Evolutionary conservation across 257 asterid species (phyloP).

Genomic region (Fraxinus anomala): DNA sequence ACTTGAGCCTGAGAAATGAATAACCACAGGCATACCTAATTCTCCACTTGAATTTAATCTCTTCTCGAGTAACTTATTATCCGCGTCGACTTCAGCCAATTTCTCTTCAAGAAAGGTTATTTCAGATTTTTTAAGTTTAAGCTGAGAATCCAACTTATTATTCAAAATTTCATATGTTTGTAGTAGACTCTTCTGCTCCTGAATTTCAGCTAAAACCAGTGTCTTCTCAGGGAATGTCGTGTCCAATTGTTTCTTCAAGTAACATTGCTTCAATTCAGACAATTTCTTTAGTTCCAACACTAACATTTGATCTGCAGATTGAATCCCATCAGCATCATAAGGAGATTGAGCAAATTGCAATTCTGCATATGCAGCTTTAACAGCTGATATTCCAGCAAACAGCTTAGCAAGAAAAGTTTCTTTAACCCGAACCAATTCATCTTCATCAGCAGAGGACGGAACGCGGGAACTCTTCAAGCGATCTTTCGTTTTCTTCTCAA

Average conservation of each 20-base stretch:
- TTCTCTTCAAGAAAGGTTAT: constrained; percentile 72
- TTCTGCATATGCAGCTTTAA: constrained; percentile 81
- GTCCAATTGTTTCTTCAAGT: constrained; percentile 51
- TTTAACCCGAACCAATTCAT: constrained; percentile 30
- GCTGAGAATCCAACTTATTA: constrained; percentile 70
- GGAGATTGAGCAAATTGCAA: constrained; percentile 78
- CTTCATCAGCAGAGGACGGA: neutral
- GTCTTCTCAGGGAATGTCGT: constrained; percentile 55
- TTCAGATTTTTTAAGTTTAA: constrained; percentile 82
- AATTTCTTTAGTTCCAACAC: constrained; percentile 64
- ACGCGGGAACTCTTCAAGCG: constrained; percentile 9
- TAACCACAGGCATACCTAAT: constrained; percentile 34
- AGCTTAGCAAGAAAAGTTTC: constrained; percentile 74
- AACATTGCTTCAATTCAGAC: constrained; percentile 69
- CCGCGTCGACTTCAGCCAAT: constrained; percentile 52
- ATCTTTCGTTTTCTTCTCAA: constrained; percentile 32
- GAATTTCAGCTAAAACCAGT: constrained; percentile 54
- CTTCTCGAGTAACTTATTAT: constrained; percentile 59
- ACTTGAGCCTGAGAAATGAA: constrained; percentile 41
- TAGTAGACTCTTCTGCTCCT: constrained; percentile 63
- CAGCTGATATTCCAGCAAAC: constrained; percentile 62
- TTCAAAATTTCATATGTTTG: constrained; percentile 60
- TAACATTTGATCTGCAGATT: constrained; percentile 62
- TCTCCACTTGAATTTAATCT: constrained; percentile 57
- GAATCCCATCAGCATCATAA: constrained; percentile 79